Percentiles rank a stretch among this genome's conserved stretches.
Conservation (phyloP, 768 basidiomycete species). For the Kwoniella sp. region DNA sequence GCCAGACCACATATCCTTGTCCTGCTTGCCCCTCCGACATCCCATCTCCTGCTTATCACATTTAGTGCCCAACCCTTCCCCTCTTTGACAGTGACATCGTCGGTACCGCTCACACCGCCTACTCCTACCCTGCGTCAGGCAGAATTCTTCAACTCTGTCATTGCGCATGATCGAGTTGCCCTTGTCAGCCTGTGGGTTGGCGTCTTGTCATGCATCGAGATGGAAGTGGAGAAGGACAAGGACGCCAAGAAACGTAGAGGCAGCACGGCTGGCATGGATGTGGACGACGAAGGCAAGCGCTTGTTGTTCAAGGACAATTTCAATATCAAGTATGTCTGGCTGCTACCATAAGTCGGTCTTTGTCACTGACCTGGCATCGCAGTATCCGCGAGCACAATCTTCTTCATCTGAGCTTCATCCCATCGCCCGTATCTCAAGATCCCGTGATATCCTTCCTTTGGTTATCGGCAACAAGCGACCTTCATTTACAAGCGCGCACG, state of each 20-base stretch:
- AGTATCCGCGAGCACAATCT: slow-evolving; percentile 55
- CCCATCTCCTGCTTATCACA: slow-evolving; percentile 47
- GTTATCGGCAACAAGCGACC: slow-evolving; percentile 33
- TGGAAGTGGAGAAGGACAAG: slow-evolving; percentile 49
- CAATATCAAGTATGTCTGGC: slow-evolving; percentile 42
- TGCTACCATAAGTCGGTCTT: neutral
- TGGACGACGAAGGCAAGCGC: slow-evolving; percentile 23
- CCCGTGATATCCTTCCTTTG: slow-evolving; percentile 47
- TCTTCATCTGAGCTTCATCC: slow-evolving; percentile 46
- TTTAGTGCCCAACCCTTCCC: slow-evolving; percentile 19
- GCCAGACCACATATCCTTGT: slow-evolving; percentile 47
- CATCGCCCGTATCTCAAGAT: slow-evolving; percentile 23
- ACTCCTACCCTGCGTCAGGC: slow-evolving; percentile 46
- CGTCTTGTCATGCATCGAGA: slow-evolving; percentile 49
- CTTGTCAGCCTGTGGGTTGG: slow-evolving; percentile 53
- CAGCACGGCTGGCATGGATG: slow-evolving; percentile 18
- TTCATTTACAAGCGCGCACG: slow-evolving; percentile 39
- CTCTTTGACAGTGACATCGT: slow-evolving; percentile 32
- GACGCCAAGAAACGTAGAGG: slow-evolving; percentile 28
- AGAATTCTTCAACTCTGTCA: slow-evolving; percentile 49
- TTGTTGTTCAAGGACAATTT: slow-evolving; percentile 36
- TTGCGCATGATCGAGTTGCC: slow-evolving; percentile 37
- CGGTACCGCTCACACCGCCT: slow-evolving; percentile 39
- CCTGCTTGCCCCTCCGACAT: slow-evolving; percentile 47
- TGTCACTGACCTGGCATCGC: slow-evolving; percentile 4